These are phyloP conservation scores for Salix suchowensis DNA, from an alignment of 345 rosid genomes.

Conservation along the genomic window DNA sequence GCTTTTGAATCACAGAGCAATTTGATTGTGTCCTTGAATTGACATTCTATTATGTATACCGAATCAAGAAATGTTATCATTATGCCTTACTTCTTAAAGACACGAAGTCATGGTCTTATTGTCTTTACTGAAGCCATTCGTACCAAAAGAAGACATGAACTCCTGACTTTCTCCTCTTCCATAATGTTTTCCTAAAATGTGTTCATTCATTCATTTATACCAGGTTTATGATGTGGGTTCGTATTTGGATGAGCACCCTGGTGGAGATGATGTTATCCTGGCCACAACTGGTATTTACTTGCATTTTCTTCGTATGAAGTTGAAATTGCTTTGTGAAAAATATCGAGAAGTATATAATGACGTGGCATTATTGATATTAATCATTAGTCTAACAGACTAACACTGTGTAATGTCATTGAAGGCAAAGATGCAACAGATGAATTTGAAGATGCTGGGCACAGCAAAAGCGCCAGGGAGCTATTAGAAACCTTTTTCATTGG, in stretches of 20 bases:
- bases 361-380: neutral
- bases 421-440: slow-evolving; percentile 82
- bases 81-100: neutral
- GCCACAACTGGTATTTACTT: slow-evolving; percentile 51
- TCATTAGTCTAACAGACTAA: slow-evolving; percentile 13
- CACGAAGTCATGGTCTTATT: neutral
- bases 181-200: neutral
- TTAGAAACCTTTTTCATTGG: slow-evolving; percentile 63
- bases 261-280: slow-evolving; percentile 89
- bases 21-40: neutral
- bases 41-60: neutral
- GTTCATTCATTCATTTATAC: neutral
- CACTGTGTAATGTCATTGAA: slow-evolving; percentile 19
- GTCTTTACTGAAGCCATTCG: neutral
- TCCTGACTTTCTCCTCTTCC: neutral
- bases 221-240: slow-evolving; percentile 84
- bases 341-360: neutral
- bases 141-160: neutral
- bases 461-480: slow-evolving; percentile 63
- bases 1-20: neutral
- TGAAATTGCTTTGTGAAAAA: neutral
- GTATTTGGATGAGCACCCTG: slow-evolving; percentile 88
- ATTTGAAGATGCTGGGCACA: slow-evolving; percentile 90
- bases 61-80: neutral
- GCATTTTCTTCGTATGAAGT: neutral